Percentiles rank a stretch among this genome's conserved stretches.
phyloP scores from a whole-genome alignment of 257 asterid genomes.

The Fraxinus excelsior region DNA sequence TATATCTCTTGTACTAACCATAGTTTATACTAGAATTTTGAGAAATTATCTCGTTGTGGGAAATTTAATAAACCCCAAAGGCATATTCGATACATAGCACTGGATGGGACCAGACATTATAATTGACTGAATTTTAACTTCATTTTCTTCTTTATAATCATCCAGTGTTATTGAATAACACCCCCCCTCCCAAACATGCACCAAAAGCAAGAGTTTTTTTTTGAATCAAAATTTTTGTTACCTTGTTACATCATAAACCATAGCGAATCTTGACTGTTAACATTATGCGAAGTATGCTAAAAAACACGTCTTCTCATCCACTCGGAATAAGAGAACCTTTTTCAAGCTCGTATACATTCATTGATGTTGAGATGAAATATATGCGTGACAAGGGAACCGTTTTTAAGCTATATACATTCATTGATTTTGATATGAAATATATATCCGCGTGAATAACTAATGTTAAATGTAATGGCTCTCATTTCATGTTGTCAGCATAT shows the following conservation, averaged over 20 bases:
- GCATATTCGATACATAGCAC: no score
- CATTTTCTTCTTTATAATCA: neutral
- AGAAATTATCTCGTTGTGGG: no score
- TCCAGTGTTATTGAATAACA: neutral
- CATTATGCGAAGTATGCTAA: neutral
- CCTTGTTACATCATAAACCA: neutral
- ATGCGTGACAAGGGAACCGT: no score
- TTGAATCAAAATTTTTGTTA: no score
- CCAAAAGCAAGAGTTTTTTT: neutral
- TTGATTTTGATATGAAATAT: neutral
- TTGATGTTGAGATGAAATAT: no score
- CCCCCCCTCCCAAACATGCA: neutral
- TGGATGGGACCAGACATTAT: neutral
- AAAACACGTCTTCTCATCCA: neutral
- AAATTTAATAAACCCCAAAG: no score
- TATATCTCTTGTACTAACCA: no score
- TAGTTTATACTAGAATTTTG: no score
- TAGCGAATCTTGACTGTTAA: neutral
- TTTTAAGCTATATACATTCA: neutral
- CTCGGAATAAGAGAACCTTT: neutral
- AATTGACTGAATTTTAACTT: no score
- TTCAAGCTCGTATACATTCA: no score
- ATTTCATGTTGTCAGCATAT: slow-evolving; percentile 23
- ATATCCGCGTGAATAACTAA: neutral
- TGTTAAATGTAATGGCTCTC: neutral